A percentile compares a stretch with the other conserved stretches of the same genome.
Evolutionary conservation across 2,329 filamentous ascomycete genomes (phyloP).

Genomic region (Exophiala alcalophila): DNA sequence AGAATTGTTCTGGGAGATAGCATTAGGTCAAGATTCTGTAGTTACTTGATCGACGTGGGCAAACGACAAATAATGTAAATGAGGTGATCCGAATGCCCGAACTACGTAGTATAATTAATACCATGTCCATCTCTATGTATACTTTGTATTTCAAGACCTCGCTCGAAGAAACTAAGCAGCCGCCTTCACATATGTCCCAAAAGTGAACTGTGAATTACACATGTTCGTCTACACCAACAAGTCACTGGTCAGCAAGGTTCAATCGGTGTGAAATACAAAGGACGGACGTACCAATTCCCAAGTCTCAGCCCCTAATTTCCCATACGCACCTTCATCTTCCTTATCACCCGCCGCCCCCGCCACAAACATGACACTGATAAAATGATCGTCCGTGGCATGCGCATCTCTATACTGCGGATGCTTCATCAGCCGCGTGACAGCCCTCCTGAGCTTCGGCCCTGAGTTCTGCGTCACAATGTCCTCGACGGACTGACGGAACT

Average conservation of each 20-base stretch:
- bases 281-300: constrained; percentile 56
- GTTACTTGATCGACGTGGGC: too few relatives aligned
- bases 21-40: too few relatives aligned
- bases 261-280: constrained; percentile 49
- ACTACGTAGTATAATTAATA: too few relatives aligned
- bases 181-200: constrained; percentile 40
- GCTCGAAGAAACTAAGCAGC: constrained; percentile 24
- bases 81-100: too few relatives aligned
- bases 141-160: background rate
- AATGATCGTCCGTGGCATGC: constrained; percentile 68
- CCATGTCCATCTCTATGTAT: background rate
- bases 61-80: too few relatives aligned
- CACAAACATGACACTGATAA: constrained; percentile 63
- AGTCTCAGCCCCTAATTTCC: constrained; percentile 53
- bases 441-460: constrained; percentile 54
- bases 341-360: constrained; percentile 54
- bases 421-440: constrained; percentile 64
- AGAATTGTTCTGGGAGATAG: too few relatives aligned
- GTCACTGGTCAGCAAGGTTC: constrained; percentile 57
- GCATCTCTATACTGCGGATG: constrained; percentile 64
- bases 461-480: constrained; percentile 55
- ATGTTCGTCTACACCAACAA: constrained; percentile 58
- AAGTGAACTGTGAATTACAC: constrained; percentile 59
- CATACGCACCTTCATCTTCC: constrained; percentile 45
- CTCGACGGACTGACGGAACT: constrained; percentile 64